phyloP scores from a whole-genome alignment of 805 yeast species.

The Nakazawaea populi region DNA sequence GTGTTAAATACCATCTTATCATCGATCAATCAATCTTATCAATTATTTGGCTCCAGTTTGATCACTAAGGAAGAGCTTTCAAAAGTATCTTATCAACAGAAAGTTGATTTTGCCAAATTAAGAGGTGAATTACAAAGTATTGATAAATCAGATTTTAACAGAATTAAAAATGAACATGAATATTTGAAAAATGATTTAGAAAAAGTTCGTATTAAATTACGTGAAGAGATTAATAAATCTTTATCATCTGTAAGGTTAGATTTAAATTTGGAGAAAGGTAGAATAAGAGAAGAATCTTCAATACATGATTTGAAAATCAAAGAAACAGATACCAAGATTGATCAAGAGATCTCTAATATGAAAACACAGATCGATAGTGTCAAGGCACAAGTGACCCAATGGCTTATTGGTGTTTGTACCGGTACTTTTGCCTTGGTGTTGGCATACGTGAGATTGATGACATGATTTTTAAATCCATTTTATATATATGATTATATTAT shows the following conservation, averaged over 20 bases:
- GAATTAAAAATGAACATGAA: conserved; percentile 82
- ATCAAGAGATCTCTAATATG: conserved; percentile 92
- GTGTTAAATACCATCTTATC: conserved; percentile 68
- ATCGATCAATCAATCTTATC: conserved; percentile 77
- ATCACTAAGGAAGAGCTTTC: conserved; percentile 83
- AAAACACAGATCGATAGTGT: conserved; percentile 93
- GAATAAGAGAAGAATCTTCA: conserved; percentile 91
- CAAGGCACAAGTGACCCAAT: conserved; percentile 94
- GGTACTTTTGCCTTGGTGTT: conserved; percentile 94
- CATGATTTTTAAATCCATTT: conserved; percentile 37
- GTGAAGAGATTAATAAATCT: conserved; percentile 87
- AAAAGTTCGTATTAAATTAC: conserved; percentile 73
- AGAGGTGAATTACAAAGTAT: conserved; percentile 86
- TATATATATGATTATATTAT: too few relatives aligned
- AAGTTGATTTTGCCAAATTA: conserved; percentile 92
- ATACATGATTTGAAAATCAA: conserved; percentile 90
- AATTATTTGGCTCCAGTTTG: conserved; percentile 64
- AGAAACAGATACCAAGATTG: conserved; percentile 91
- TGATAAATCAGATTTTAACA: conserved; percentile 81
- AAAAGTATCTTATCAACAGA: conserved; percentile 87
- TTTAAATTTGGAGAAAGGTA: conserved; percentile 87
- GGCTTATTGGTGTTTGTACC: conserved; percentile 97
- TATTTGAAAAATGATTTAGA: conserved; percentile 79
- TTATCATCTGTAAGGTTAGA: conserved; percentile 89
- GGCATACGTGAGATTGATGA: conserved; percentile 82